Evolutionary conservation across 441 rosid species (phyloP).

Genomic region (Theobroma grandiflorum): DNA sequence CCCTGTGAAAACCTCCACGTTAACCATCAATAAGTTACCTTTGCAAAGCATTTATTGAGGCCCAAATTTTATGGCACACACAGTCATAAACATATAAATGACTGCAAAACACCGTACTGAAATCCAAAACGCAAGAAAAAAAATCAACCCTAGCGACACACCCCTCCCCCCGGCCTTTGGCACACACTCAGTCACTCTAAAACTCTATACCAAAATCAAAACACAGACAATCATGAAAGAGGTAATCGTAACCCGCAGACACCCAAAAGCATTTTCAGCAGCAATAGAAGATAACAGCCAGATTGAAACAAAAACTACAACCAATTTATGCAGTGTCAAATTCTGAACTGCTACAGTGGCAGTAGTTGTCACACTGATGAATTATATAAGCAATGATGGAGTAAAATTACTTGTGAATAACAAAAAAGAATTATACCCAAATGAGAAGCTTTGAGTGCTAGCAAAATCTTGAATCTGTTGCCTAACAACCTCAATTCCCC

Average conservation of each 20-base stretch:
- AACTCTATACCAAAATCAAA: background rate
- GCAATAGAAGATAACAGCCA: background rate
- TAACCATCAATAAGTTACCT: constrained; percentile 7
- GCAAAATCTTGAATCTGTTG: constrained; percentile 96
- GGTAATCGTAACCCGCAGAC: background rate
- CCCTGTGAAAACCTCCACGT: constrained; percentile 49
- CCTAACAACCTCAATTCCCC: constrained; percentile 94
- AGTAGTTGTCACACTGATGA: background rate
- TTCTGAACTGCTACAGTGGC: background rate
- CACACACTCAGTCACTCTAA: background rate
- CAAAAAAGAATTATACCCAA: constrained; percentile 50
- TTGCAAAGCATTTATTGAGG: constrained; percentile 14
- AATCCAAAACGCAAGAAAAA: background rate
- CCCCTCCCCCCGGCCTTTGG: background rate
- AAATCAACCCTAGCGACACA: background rate
- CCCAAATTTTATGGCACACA: background rate
- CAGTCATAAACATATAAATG: background rate
- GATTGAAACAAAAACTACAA: background rate
- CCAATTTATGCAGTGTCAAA: background rate
- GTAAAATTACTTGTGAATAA: background rate
- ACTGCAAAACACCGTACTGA: background rate
- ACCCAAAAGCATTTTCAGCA: background rate
- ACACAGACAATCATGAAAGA: background rate
- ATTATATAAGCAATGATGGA: background rate
- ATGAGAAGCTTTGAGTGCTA: constrained; percentile 95